A percentile compares a stretch with the other conserved stretches of the same genome.
Evolutionary conservation across 306 rosid genomes (phyloP).

Genomic region (Oemleria cerasiformis): DNA sequence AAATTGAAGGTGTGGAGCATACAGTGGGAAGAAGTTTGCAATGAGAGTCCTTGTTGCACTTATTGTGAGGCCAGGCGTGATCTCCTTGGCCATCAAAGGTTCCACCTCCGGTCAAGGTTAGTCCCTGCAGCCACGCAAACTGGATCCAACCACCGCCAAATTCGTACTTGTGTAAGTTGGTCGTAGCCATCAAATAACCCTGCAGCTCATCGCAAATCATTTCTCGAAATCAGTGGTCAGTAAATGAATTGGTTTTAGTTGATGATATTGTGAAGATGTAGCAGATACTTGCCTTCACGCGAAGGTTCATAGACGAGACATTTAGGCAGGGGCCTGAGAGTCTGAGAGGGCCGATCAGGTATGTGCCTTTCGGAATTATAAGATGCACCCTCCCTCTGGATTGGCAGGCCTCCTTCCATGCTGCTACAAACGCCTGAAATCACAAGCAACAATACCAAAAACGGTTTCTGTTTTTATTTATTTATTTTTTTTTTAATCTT

Average conservation of each 20-base stretch:
- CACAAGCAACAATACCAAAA: not conserved
- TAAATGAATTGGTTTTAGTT: not conserved
- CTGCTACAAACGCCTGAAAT: constrained; percentile 39
- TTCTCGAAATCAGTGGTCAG: constrained; percentile 6
- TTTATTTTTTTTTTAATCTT: too few relatives aligned
- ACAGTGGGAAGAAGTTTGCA: constrained; percentile 54
- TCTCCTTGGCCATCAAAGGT: constrained; percentile 54
- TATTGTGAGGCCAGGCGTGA: constrained; percentile 50
- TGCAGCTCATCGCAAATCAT: constrained; percentile 14
- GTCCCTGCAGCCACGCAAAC: constrained; percentile 33
- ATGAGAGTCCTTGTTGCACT: constrained; percentile 35
- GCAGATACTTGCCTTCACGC: constrained; percentile 34
- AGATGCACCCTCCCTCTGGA: constrained; percentile 35
- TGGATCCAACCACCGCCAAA: constrained; percentile 40
- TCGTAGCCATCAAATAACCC: constrained; percentile 52
- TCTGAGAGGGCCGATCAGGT: constrained; percentile 38
- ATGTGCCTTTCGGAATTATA: constrained; percentile 42
- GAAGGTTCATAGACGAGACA: constrained; percentile 34
- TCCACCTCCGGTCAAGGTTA: constrained; percentile 50
- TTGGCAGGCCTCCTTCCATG: constrained; percentile 44
- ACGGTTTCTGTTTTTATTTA: too few relatives aligned
- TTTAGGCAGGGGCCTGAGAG: constrained; percentile 43
- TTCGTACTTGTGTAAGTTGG: constrained; percentile 37
- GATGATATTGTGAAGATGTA: not conserved
- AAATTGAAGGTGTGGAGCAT: not conserved